These are phyloP conservation scores for Podospora pseudoanserina DNA, from an alignment of 495 filamentous ascomycete species.

Conservation along the genomic window DNA sequence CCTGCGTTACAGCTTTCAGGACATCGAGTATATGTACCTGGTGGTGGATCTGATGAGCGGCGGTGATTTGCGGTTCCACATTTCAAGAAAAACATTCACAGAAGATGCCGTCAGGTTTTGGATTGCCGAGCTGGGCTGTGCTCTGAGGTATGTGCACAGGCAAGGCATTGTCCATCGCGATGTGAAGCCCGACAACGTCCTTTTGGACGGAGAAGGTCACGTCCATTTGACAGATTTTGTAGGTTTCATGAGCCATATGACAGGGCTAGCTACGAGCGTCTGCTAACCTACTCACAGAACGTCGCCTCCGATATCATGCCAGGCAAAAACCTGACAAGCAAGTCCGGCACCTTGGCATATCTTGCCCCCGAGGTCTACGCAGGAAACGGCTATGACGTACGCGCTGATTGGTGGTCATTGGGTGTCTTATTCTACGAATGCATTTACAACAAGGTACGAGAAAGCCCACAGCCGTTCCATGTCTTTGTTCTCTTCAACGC, in stretches of 20 bases:
- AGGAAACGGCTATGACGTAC: conserved; percentile 76
- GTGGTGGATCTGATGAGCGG: conserved; percentile 99
- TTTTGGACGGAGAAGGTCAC: conserved; percentile 90
- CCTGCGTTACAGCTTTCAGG: conserved; percentile 97
- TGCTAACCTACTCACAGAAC: conserved; percentile 60
- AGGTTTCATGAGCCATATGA: conserved; percentile 33
- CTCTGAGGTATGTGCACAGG: conserved; percentile 82
- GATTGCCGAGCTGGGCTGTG: conserved; percentile 92
- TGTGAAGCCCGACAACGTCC: conserved; percentile 94
- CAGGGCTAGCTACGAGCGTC: conserved; percentile 10
- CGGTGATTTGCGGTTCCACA: conserved; percentile 95
- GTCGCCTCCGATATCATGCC: conserved; percentile 89
- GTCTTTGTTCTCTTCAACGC: background rate
- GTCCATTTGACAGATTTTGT: conserved; percentile 98
- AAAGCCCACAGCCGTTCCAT: background rate
- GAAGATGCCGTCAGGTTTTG: conserved; percentile 96
- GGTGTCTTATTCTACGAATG: conserved; percentile 98
- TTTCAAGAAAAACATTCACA: conserved; percentile 95
- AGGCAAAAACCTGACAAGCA: conserved; percentile 83
- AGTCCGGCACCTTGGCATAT: conserved; percentile 94
- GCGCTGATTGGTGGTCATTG: conserved; percentile 98
- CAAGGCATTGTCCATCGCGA: conserved; percentile 95
- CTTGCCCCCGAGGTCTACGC: conserved; percentile 93
- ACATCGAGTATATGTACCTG: conserved; percentile 99
- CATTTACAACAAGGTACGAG: conserved; percentile 91